Evolutionary conservation across 305 asterid species (phyloP), one percentile per base, ranked within the genome.

Genomic region (Solanum hybrid): DNA sequence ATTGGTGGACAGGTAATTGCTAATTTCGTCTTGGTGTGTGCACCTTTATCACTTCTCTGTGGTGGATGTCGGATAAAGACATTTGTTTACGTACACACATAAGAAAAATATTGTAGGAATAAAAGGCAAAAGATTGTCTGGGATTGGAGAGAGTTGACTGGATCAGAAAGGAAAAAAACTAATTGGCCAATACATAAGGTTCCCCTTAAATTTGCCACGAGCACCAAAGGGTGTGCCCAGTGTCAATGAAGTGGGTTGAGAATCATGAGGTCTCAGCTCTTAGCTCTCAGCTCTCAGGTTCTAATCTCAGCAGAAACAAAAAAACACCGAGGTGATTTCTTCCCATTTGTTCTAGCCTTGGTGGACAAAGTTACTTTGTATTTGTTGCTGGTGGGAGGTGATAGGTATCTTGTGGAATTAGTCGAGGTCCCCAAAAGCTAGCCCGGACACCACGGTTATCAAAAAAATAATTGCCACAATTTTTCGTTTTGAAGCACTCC

Each of bases 1-100:
- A 97, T 97, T 93, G 99, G 99, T 90, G 99, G 99, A 86, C 96
- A 96, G 98, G 99, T 97, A 97, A 89, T 64, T 87, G 64, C 89
- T 82, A 86, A 46, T 40, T 71, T 64, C 71, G 29, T 88, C 28
- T 88, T 33, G 86, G 42, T 85, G 83, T 42, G 28, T 46, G 14
- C 80, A 84, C 61, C 78, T 79, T 82, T 40, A 40, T 42, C 39
- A 83, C 39, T 40, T 40, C 20, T 42, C 35, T 83, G 24, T 11
- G 35, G 28, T 83, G 26, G 87, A 28, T 28, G 73, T 8, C 0
- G 73, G 87, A 83, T 83, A 83, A 42, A 28, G 6, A 3, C 73
- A 42, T 40, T 37, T 80, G 35, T 39, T 37, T 16, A 40, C 20
- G 34, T 40, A 26, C 16, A 29, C 26, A 29, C 36, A 42, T 8